phyloP scores from a whole-genome alignment of 192 early-diverging fungal species.

The Backusella morwellensis region DNA sequence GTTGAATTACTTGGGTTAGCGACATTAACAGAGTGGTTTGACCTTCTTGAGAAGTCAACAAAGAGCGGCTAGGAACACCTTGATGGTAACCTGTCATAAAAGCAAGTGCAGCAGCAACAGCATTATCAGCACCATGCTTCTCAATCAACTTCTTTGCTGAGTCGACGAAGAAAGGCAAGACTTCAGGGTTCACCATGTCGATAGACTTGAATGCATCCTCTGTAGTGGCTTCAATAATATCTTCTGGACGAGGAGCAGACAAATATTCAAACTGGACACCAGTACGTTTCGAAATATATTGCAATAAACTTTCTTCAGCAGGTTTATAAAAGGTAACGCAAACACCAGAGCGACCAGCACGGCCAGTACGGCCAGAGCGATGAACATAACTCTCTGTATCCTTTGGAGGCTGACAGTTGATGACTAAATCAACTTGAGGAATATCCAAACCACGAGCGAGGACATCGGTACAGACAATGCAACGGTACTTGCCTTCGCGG shows the following conservation, averaged over 20 bases:
- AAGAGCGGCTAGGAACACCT: conserved; percentile 79
- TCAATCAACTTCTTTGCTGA: conserved; percentile 73
- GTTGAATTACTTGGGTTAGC: conserved; percentile 63
- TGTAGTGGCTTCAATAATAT: conserved; percentile 83
- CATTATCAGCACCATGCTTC: conserved; percentile 68
- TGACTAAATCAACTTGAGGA: conserved; percentile 94
- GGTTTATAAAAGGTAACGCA: conserved; percentile 95
- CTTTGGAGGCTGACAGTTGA: conserved; percentile 93
- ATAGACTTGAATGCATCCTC: conserved; percentile 72
- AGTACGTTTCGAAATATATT: conserved; percentile 72
- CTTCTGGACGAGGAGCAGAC: conserved; percentile 84
- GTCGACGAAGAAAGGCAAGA: conserved; percentile 74
- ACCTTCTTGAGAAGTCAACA: conserved; percentile 81
- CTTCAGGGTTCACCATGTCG: conserved; percentile 65
- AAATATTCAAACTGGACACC: conserved; percentile 81
- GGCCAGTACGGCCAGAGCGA: conserved; percentile 92
- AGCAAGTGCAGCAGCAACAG: conserved; percentile 82
- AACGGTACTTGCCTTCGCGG: conserved; percentile 79
- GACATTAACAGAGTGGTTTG: conserved; percentile 79
- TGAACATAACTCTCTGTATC: conserved; percentile 96
- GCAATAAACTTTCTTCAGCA: conserved; percentile 78
- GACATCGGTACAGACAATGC: conserved; percentile 93
- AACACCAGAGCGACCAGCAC: conserved; percentile 82
- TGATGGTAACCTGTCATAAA: conserved; percentile 82
- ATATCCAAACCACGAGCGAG: conserved; percentile 95